Evolutionary conservation across 257 asterid genomes (phyloP), one percentile per base, ranked within the genome.

Genomic region (Fraxinus excelsior): DNA sequence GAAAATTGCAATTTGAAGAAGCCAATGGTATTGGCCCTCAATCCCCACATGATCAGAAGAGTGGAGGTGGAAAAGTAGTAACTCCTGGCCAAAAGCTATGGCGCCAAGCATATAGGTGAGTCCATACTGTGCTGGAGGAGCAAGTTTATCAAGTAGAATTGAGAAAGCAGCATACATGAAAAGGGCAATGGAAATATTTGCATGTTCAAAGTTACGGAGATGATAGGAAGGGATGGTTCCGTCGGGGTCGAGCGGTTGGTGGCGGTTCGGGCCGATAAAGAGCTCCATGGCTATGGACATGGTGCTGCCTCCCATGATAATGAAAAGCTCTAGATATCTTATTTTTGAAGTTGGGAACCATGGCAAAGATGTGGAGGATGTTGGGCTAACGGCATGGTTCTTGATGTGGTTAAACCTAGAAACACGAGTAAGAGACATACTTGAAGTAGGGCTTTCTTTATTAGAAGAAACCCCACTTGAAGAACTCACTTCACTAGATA

Each of bases 11-110:
- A 81, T 49, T 81, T 83, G 87, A 0, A 86, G 81, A 13, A 86
- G 84, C 86, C 82, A 81, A 44, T 86, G 90, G 40, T 86, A 86
- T 73, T 86, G 90, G 28, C 85, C 90, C 69, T 86, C 90, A 53
- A 86, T 70, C 1, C 90, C 90, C 90, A 83, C 79, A 66, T 86
- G 90, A 78, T 86, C 87, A 21, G 80, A 44, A 7, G 90, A 83
- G 80, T 86, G 90, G 80, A 86, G 83, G 42, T 81, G 84, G 51
- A 86, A 86, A 62, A 81, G 79, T 6, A 86, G 84, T 9, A 86
- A 74, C 66, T 86, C 76, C 67, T 86, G 87, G 46, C 68, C 83
- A 65, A 83, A 86, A 4, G 87, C 86, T 69, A 86, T 77, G 29
- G 84, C 84, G 1, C 83, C 87, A n/a, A 83, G 81, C 64, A 86